phyloP scores from a whole-genome alignment of 768 basidiomycete species.

The Rhizopogon vesiculosus region DNA sequence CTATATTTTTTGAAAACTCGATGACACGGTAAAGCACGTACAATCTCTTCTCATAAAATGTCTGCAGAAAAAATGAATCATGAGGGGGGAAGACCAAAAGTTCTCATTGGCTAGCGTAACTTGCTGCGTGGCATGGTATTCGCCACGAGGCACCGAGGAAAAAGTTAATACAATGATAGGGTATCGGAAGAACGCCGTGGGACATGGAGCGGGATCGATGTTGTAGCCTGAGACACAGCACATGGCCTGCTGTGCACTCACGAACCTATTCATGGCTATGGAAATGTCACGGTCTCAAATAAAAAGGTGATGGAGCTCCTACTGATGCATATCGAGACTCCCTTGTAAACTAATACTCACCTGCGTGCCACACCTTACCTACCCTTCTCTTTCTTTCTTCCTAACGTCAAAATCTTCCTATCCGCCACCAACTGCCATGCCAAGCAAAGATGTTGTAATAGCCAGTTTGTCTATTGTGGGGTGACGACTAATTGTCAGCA shows the following conservation, averaged over 20 bases:
- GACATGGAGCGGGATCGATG: neutral
- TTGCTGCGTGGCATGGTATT: neutral
- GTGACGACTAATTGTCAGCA: constrained; percentile 3
- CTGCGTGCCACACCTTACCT: neutral
- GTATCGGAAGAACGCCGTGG: neutral
- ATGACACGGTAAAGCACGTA: neutral
- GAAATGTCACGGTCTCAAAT: neutral
- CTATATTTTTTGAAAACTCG: no score
- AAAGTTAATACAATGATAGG: neutral
- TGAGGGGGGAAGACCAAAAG: neutral
- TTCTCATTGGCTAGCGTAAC: neutral
- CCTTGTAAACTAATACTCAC: neutral
- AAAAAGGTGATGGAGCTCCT: constrained; percentile 1
- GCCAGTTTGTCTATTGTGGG: neutral
- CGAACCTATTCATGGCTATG: neutral
- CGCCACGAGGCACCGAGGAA: constrained; percentile 8
- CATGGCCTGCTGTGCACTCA: neutral
- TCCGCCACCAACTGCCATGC: neutral
- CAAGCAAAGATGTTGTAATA: constrained; percentile 1
- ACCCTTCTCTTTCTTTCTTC: constrained; percentile 2
- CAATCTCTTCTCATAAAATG: neutral
- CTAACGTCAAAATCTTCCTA: constrained; percentile 1
- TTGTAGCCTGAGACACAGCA: neutral
- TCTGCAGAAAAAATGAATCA: neutral
- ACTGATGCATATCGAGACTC: neutral